Evolutionary conservation across 192 early-diverging fungal species (phyloP), one percentile per base, ranked within the genome.

Genomic region (Podila epicladia): DNA sequence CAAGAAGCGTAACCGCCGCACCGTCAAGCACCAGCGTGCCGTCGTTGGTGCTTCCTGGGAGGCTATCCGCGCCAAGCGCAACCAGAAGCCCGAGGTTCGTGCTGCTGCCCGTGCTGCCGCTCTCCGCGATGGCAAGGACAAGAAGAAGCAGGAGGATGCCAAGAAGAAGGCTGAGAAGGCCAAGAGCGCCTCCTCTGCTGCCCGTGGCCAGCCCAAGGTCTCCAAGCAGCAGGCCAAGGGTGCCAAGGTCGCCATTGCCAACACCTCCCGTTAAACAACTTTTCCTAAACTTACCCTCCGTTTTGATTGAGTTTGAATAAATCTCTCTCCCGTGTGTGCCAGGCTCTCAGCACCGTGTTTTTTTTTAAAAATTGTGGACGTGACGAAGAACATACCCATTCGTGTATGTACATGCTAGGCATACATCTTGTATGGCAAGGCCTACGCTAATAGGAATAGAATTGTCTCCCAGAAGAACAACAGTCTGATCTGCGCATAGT

Each of bases 31-130:
- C 88, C 93, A 96, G 87, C 95, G 98, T 89, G 95, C 92, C 65
- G 88, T 99, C 75, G 97, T 96, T 66, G 97, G 97, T 89, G 95
- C 95, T 67, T 93, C 96, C 72, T 92, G 92, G 88, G 97, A 99
- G 73, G 92, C 93, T 70, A 98, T 99, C 88, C 95, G 95, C 82
- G 97, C 96, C 82, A 97, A 97, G 91, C 96, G 97, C 79, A 92
- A 92, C 87, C 94, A 96, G 88, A 98, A 96, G 92, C 91, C 98
- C 71, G 98, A 96, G 87, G 90, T 94, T 72, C 93, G 98, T 86
- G 93, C 93, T 73, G 94, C 97, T 63, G 92, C 94, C 69, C 95
- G 97, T 71, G 85, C 91, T 48, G 90, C 91, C 78, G 96, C 96
- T 63, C 85, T 95, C 66, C 85, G 88, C 78, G 92, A 94, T 86